Percentiles rank a stretch among this genome's conserved stretches.
Conservation (phyloP, 108 stramenopile species). For the Pseudonitzschia multiseries region DNA sequence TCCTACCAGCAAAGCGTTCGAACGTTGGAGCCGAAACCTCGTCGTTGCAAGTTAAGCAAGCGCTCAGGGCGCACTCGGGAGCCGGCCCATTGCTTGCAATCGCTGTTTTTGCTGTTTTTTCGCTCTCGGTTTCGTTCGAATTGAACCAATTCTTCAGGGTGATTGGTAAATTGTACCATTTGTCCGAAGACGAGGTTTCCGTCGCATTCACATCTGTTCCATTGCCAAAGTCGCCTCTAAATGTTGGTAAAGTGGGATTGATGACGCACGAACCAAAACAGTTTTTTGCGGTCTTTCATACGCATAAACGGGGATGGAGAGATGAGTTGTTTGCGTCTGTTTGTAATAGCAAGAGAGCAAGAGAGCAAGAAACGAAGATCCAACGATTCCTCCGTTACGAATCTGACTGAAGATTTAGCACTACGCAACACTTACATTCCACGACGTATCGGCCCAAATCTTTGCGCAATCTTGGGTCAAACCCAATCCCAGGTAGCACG, state of each 20-base stretch:
- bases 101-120: constrained; percentile 1
- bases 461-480: constrained; percentile 38
- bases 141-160: not conserved
- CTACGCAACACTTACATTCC: constrained; percentile 10
- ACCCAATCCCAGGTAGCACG: constrained; percentile 35
- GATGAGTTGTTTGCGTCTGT: constrained; percentile 8
- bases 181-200: not conserved
- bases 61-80: constrained; percentile 45
- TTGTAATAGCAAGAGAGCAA: not conserved
- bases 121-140: not conserved
- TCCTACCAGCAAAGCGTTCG: constrained; percentile 45
- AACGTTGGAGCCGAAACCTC: constrained; percentile 41
- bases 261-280: constrained; percentile 24
- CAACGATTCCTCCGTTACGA: not conserved
- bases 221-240: not conserved
- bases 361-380: not conserved
- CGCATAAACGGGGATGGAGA: not conserved
- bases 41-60: constrained; percentile 56
- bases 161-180: not conserved
- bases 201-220: not conserved
- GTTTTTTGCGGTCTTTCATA: not conserved
- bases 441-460: constrained; percentile 35
- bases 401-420: too few species aligned
- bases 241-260: constrained; percentile 3
- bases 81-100: constrained; percentile 42